Evolutionary conservation across 1,284 basidiomycete species (phyloP), one percentile per base, ranked within the genome.

Genomic region (Hortiboletus rubellus): DNA sequence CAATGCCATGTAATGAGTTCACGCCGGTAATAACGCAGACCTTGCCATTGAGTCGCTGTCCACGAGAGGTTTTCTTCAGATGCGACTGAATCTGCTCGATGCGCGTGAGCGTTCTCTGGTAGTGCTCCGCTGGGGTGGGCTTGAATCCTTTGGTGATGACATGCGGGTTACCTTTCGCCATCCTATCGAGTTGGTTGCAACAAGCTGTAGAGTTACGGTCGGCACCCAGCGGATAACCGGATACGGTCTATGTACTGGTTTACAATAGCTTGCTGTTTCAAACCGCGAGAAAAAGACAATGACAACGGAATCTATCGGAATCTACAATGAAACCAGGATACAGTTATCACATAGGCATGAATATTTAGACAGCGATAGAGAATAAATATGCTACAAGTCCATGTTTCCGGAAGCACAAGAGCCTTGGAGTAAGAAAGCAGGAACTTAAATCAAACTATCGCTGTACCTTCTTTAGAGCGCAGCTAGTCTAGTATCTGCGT

Each of bases 21-120:
- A 89, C 91, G 15, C 95, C 95, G 0, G 95, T 97, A 61, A 97
- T 83, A 62, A 97, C 82, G 67, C 89, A 92, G n/a, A 96, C 92
- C 74, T 95, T 96, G 62, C 81, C 86, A 65, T 81, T 80, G 62
- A 96, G 79, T 61, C 85, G 82, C 18, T 74, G 77, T 42, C 79
- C 76, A 38, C 87, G 80, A 34, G 86, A 80, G 34, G 82, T 66
- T 18, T 72, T 76, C 50, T 80, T 72, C 27, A 95, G 79, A 60
- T 95, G 93, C 0, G 82, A 78, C 67, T 87, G 86, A 55, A 95
- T 86, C 64, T 81, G 81, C 52, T 84, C 74, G 42, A 95, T 77
- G 22, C 92, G 82, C 7, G 81, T 76, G 14, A 82, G 71, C 6
- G 90, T 89, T 50, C 77, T 77, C 63, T 80, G 75, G 67, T 83